Evolutionary conservation across 805 yeast species (phyloP).

Genomic region (Yueomyces sinensis): DNA sequence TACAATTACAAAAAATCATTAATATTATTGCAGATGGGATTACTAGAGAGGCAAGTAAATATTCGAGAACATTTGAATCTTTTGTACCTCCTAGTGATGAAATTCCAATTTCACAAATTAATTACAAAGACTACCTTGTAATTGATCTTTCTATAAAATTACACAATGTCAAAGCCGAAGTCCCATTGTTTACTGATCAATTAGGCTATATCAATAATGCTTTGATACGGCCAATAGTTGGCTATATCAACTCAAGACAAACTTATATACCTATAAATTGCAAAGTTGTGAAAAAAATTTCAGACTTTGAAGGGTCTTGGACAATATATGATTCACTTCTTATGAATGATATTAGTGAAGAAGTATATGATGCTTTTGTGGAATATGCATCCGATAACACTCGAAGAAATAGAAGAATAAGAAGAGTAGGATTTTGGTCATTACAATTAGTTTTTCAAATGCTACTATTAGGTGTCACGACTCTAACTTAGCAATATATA

Average conservation of each 20-base stretch:
- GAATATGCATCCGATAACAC: slow-evolving; percentile 83
- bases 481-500: slow-evolving; percentile 41
- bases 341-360: slow-evolving; percentile 83
- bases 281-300: slow-evolving; percentile 60
- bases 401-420: slow-evolving; percentile 53
- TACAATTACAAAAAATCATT: slow-evolving; percentile 11
- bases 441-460: slow-evolving; percentile 73
- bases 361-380: slow-evolving; percentile 84
- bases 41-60: slow-evolving; percentile 35
- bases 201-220: slow-evolving; percentile 88
- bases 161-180: slow-evolving; percentile 76
- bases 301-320: slow-evolving; percentile 94
- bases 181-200: slow-evolving; percentile 80
- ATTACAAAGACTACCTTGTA: slow-evolving; percentile 42
- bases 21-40: slow-evolving; percentile 30
- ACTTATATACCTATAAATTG: slow-evolving; percentile 83
- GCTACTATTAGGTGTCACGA: slow-evolving; percentile 70
- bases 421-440: slow-evolving; percentile 88
- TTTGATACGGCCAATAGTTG: slow-evolving; percentile 85
- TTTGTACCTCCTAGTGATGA: slow-evolving; percentile 3
- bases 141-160: slow-evolving; percentile 70
- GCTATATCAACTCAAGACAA: slow-evolving; percentile 80
- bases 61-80: slow-evolving; percentile 4
- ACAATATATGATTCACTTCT: slow-evolving; percentile 81
- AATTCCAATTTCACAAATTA: slow-evolving; percentile 7